A percentile compares a stretch with the other conserved stretches of the same genome.
Evolutionary conservation across 2,329 filamentous ascomycete genomes (phyloP).

Genomic region (Clarireedia hainanense): DNA sequence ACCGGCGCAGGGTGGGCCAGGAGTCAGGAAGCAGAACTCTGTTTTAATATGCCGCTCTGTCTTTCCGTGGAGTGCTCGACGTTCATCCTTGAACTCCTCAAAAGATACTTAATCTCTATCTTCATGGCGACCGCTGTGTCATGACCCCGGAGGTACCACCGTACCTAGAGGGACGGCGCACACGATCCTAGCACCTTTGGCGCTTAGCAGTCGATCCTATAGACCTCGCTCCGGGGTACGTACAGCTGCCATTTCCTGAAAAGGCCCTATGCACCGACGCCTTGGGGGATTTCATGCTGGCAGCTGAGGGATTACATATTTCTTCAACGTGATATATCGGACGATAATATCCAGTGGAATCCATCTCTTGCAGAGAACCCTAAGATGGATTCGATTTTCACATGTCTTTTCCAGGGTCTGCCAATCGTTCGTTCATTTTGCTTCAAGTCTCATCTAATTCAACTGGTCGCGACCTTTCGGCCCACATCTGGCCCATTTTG

Average conservation of each 20-base stretch:
- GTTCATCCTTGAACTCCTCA: neutral
- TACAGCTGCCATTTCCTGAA: neutral
- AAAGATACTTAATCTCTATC: constrained; percentile 7
- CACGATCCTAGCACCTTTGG: neutral
- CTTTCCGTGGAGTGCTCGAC: neutral
- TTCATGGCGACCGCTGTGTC: constrained; percentile 4
- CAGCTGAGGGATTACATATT: too few relatives aligned
- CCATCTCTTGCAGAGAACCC: neutral
- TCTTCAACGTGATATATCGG: neutral
- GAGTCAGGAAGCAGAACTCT: neutral
- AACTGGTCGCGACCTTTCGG: neutral
- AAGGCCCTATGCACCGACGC: neutral
- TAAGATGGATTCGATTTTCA: constrained; percentile 6
- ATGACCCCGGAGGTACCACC: neutral
- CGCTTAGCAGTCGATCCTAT: constrained; percentile 2
- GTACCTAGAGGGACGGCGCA: neutral
- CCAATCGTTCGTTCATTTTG: neutral
- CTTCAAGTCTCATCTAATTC: neutral
- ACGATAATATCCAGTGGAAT: neutral
- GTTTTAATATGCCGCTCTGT: neutral
- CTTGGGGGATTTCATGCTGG: neutral
- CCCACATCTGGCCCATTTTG: constrained; percentile 2
- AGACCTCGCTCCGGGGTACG: neutral
- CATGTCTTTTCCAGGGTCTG: constrained; percentile 1
- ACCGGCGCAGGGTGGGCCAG: neutral